Base-by-base conservation (phyloP, 805 yeast genomes). In the Ogataea thermomethanolica region DNA sequence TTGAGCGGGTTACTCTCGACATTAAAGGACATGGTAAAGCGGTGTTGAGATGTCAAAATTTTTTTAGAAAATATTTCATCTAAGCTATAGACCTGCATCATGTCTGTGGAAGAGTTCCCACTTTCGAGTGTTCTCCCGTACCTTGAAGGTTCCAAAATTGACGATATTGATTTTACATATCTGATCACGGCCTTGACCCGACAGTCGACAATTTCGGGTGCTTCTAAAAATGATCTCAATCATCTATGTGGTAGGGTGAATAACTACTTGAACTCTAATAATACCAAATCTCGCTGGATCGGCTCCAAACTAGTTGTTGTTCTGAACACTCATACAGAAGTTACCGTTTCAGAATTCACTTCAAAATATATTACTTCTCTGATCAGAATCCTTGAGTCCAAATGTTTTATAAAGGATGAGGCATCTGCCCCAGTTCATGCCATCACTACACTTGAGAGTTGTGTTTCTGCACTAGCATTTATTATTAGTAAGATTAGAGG, bases 401-500 rank as follows among this genome's bases (percentile, higher is more conserved):
- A 66, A 43, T 64, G 66, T 32, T 64, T 59, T 29, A 57, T 62
- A 13, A 57, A 61, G 40, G 53, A 54, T 43, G 65, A 61, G 20
- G 17, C 39, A 1, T 52, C 59, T 23, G 59, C 64, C 7, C 30
- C 49, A 3, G 45, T 45, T n/a, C 55, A 44, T 25, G 48, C 56
- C 13, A 13, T 54, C 10, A 36, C 49, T 8, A 54, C 64, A 12
- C 65, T 52, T 46, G 69, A 50, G 50, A 57, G 56, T 55, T 66
- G 48, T 41, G 58, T 71, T 25, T 72, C 71, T 28, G 60, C 74
- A 29, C 50, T 75, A 35, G 62, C 68, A 29, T 55, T 54, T 41
- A 53, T 74, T 2, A 67, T 74, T 41, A 61, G 65, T 33, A 65
- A 71, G 33, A 79, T 82, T 42, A 76, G 84, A 56, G 91, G 88